phyloP scores from a whole-genome alignment of 164 flowering plant species.

The Nymphaea thermarum region DNA sequence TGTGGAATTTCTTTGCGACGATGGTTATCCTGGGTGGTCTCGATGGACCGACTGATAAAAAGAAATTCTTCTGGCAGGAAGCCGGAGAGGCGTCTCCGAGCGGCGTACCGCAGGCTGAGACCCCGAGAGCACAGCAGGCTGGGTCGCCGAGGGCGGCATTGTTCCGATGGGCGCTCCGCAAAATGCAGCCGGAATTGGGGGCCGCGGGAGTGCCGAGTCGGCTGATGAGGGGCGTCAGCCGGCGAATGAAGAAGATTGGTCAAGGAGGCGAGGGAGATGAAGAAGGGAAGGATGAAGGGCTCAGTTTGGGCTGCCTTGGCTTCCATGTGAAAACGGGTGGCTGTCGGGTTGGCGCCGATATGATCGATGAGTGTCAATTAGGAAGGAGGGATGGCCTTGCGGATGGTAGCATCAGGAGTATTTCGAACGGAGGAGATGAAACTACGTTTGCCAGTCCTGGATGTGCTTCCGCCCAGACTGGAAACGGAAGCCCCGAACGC shows the following conservation, averaged over 20 bases:
- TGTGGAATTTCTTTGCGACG: neutral
- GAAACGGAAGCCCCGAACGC: slow-evolving; percentile 1
- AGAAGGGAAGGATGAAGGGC: slow-evolving; percentile 32
- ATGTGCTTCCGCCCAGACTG: neutral
- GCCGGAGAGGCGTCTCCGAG: neutral
- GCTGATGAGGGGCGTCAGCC: slow-evolving; percentile 60
- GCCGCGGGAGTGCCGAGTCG: slow-evolving; percentile 55
- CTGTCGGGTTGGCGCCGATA: slow-evolving; percentile 88
- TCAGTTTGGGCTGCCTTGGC: slow-evolving; percentile 49
- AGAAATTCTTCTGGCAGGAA: neutral
- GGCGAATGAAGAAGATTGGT: slow-evolving; percentile 46
- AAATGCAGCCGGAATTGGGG: slow-evolving; percentile 33
- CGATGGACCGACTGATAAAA: neutral
- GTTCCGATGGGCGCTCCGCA: neutral
- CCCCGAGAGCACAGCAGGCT: neutral
- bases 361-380: slow-evolving; percentile 7
- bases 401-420: slow-evolving; percentile 43
- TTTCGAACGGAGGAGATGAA: slow-evolving; percentile 62
- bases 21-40: neutral
- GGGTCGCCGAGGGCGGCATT: neutral
- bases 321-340: slow-evolving; percentile 76
- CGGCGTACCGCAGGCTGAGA: neutral
- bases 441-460: slow-evolving; percentile 11
- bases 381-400: slow-evolving; percentile 33
- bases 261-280: slow-evolving; percentile 23